Evolutionary conservation across 2,329 filamentous ascomycete genomes (phyloP).

Genomic region (Chalaropsis thielavioides): DNA sequence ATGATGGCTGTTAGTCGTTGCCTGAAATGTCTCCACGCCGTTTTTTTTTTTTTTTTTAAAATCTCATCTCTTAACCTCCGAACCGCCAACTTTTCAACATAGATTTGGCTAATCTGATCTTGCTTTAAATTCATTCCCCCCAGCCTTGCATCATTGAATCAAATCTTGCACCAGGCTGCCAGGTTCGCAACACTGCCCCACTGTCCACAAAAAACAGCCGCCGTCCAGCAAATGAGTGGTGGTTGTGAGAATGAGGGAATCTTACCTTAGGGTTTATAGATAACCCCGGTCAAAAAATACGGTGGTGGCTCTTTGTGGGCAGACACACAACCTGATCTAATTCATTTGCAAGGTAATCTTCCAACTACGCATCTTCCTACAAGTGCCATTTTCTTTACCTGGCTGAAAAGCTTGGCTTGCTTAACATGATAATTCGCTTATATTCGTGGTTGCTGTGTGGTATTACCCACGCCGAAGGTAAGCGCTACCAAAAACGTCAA

Average conservation of each 20-base stretch:
- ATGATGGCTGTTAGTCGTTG: too few relatives aligned
- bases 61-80: background rate
- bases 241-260: background rate
- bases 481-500: background rate
- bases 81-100: background rate
- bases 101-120: background rate
- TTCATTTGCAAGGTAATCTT: too few relatives aligned
- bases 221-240: too few relatives aligned
- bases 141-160: background rate
- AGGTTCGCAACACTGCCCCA: too few relatives aligned
- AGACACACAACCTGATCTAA: too few relatives aligned
- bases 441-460: background rate
- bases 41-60: too few relatives aligned
- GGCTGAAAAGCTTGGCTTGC: background rate
- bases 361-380: too few relatives aligned
- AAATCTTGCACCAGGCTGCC: background rate
- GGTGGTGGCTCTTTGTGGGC: too few relatives aligned
- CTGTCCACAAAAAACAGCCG: too few relatives aligned
- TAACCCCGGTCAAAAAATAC: too few relatives aligned
- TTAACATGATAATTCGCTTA: background rate
- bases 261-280: background rate
- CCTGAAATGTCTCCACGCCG: too few relatives aligned
- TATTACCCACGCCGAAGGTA: background rate
- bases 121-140: too few relatives aligned
- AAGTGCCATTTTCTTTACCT: background rate